A percentile compares a stretch with the other conserved stretches of the same genome.
Conservation (phyloP, 768 basidiomycete genomes). For the Leccinum fibrillosum region DNA sequence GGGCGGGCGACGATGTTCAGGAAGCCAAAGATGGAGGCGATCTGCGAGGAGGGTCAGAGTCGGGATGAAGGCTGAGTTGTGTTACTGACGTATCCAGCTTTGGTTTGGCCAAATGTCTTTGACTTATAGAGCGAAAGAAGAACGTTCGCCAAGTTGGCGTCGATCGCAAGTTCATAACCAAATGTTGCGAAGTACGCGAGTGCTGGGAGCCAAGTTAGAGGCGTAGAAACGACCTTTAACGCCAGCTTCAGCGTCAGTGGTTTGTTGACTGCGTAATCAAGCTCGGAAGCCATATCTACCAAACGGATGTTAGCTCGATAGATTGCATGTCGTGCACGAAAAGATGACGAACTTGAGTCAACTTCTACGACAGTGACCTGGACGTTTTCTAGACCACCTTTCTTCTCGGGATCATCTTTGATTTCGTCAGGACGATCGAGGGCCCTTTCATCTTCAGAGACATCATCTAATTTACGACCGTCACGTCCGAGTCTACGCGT, state of each 20-base stretch:
- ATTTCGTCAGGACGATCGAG: conserved; percentile 18
- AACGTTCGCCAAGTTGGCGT: conserved; percentile 49
- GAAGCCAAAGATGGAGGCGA: conserved; percentile 39
- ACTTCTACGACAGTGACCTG: conserved; percentile 12
- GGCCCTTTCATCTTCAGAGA: conserved; percentile 13
- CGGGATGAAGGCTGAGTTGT: conserved; percentile 16
- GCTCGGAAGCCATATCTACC: conserved; percentile 27
- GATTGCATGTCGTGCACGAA: background rate
- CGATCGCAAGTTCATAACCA: conserved; percentile 56
- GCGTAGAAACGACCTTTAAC: conserved; percentile 34
- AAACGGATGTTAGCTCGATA: background rate
- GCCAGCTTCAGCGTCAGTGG: conserved; percentile 36
- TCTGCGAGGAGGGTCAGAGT: conserved; percentile 9
- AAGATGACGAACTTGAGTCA: background rate
- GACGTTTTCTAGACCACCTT: conserved; percentile 17
- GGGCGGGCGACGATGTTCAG: conserved; percentile 52
- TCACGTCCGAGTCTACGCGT: conserved; percentile 11
- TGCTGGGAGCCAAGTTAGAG: conserved; percentile 53
- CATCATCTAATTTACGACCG: background rate
- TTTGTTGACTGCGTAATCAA: conserved; percentile 47
- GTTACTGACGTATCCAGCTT: conserved; percentile 50
- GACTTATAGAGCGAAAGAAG: conserved; percentile 39
- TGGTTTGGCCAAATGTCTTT: conserved; percentile 42
- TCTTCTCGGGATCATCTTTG: conserved; percentile 27
- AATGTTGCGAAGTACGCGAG: conserved; percentile 55